Conservation (phyloP, 495 filamentous ascomycete species). For the Penicillium pancosmium region DNA sequence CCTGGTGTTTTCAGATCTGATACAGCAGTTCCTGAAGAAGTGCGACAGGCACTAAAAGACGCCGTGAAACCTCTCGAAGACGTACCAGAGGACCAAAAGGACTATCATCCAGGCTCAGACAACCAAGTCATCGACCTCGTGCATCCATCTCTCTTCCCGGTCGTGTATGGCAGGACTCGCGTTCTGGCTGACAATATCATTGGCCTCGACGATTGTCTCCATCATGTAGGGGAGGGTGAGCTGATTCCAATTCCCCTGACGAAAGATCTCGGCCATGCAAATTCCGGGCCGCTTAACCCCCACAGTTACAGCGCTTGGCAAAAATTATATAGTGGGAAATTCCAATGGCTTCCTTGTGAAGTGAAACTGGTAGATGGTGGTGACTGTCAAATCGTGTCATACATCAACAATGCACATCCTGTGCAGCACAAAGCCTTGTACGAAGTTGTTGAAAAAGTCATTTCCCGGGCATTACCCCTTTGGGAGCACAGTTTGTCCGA, state of each 20-base stretch:
- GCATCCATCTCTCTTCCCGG: background rate
- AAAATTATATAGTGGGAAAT: background rate
- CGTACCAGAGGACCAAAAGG: background rate
- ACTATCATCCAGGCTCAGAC: background rate
- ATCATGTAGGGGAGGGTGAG: background rate
- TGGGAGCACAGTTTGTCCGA: conserved; percentile 48
- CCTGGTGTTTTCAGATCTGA: background rate
- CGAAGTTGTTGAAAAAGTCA: conserved; percentile 49
- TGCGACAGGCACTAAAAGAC: background rate
- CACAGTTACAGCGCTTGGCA: too few relatives aligned
- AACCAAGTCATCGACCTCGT: background rate
- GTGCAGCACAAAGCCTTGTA: conserved; percentile 50
- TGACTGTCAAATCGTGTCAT: conserved; percentile 38
- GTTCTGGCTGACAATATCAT: background rate
- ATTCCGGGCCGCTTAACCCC: too few relatives aligned
- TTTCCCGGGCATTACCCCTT: conserved; percentile 50
- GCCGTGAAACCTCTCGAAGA: background rate
- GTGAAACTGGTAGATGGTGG: conserved; percentile 42
- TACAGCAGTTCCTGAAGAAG: background rate
- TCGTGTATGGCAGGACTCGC: background rate
- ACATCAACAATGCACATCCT: conserved; percentile 68
- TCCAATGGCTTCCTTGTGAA: conserved; percentile 1
- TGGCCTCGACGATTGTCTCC: background rate
- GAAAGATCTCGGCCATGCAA: background rate
- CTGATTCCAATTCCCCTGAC: background rate